These are phyloP conservation scores for Cymbopogon flexuosus DNA, from an alignment of 202 grass and related monocot genomes.

Conservation along the genomic window DNA sequence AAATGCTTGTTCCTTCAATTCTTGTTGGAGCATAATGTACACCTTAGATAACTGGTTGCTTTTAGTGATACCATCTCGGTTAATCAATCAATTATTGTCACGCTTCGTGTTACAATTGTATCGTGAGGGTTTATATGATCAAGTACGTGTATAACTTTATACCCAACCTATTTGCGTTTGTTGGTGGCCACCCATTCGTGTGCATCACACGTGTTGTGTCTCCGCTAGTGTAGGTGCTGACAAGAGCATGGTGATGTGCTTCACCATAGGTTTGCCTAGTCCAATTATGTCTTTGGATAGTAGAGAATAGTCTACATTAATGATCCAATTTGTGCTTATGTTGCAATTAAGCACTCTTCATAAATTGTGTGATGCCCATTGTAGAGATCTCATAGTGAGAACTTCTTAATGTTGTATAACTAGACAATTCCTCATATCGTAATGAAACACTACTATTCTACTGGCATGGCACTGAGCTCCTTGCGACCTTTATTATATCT, in stretches of 20 bases:
- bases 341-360: neutral
- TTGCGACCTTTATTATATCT: neutral
- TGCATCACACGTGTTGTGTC: neutral
- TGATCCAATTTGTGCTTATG: neutral
- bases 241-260: neutral
- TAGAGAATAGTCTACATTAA: neutral
- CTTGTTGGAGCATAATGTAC: too few relatives aligned
- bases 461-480: neutral
- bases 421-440: neutral
- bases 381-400: neutral
- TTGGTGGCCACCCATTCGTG: neutral
- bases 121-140: neutral
- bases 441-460: neutral
- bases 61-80: too few relatives aligned
- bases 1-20: too few relatives aligned
- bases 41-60: too few relatives aligned
- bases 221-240: neutral
- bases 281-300: neutral
- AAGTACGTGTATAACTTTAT: neutral
- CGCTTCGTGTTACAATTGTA: neutral
- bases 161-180: too few relatives aligned
- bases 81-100: too few relatives aligned
- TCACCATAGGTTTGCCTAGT: too few relatives aligned
- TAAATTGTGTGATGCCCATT: neutral
- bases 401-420: neutral